phyloP scores from a whole-genome alignment of 2,329 filamentous ascomycete genomes.

The Hymenoscyphus scutula region DNA sequence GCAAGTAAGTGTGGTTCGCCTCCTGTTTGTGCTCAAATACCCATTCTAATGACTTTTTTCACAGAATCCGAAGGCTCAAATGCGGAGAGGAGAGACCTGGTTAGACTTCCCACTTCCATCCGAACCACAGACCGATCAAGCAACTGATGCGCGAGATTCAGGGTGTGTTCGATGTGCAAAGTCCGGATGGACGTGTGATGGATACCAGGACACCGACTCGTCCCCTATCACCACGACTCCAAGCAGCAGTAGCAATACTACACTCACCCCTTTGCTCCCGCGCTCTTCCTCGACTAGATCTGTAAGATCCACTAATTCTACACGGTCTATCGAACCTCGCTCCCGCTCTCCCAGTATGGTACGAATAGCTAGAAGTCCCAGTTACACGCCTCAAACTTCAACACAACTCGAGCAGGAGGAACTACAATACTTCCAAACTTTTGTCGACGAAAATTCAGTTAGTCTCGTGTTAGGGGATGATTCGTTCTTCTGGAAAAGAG shows the following conservation, averaged over 20 bases:
- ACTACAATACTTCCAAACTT: slow-evolving; percentile 28
- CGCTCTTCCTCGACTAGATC: slow-evolving; percentile 11
- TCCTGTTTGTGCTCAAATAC: not conserved
- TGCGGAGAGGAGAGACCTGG: slow-evolving; percentile 32
- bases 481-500: slow-evolving; percentile 46
- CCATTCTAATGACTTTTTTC: slow-evolving; percentile 12
- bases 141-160: not conserved
- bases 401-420: slow-evolving; percentile 21
- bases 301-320: slow-evolving; percentile 2
- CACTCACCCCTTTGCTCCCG: slow-evolving; percentile 13
- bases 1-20: slow-evolving; percentile 54
- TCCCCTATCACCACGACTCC: not conserved
- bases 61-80: slow-evolving; percentile 34
- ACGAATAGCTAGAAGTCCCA: slow-evolving; percentile 8
- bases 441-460: slow-evolving; percentile 22
- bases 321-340: slow-evolving; percentile 13
- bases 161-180: slow-evolving; percentile 29
- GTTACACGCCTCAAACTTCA: slow-evolving; percentile 6
- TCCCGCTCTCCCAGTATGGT: slow-evolving; percentile 13
- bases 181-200: slow-evolving; percentile 33
- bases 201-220: slow-evolving; percentile 22
- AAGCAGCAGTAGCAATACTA: not conserved
- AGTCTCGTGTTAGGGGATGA: slow-evolving; percentile 38
- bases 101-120: not conserved
- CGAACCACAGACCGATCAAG: not conserved